Conservation (phyloP, 352 stramenopile genomes). For the Phytophthora fragariaefolia region DNA sequence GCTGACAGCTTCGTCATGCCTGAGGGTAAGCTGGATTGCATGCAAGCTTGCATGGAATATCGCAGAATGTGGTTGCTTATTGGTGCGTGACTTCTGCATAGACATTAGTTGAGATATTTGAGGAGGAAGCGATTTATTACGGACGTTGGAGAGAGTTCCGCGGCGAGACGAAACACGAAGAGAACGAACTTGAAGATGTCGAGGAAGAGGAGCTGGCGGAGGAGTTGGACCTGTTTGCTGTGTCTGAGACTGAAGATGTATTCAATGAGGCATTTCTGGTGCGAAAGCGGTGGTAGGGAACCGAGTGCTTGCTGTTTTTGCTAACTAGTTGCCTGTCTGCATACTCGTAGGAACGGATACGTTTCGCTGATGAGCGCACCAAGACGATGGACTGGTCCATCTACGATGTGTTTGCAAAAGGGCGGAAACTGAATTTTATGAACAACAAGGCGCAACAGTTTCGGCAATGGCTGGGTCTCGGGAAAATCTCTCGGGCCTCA, state of each 20-base stretch:
- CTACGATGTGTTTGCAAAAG: constrained; percentile 82
- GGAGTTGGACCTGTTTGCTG: constrained; percentile 84
- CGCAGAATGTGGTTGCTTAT: background rate
- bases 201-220: constrained; percentile 85
- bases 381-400: constrained; percentile 84
- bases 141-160: constrained; percentile 87
- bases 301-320: background rate
- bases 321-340: constrained; percentile 8
- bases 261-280: constrained; percentile 82
- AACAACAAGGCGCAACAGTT: constrained; percentile 71
- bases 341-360: constrained; percentile 71
- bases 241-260: constrained; percentile 77
- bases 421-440: constrained; percentile 88
- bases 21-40: constrained; percentile 43
- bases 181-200: constrained; percentile 80
- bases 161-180: constrained; percentile 77
- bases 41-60: background rate
- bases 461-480: constrained; percentile 72
- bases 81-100: constrained; percentile 27
- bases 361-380: constrained; percentile 85
- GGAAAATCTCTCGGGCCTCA: constrained; percentile 70
- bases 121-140: constrained; percentile 84
- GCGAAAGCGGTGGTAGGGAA: constrained; percentile 11
- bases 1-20: constrained; percentile 47
- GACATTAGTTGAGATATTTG: constrained; percentile 79